Conservation (phyloP, 805 yeast species). For the Cyberlindnera japonica region DNA sequence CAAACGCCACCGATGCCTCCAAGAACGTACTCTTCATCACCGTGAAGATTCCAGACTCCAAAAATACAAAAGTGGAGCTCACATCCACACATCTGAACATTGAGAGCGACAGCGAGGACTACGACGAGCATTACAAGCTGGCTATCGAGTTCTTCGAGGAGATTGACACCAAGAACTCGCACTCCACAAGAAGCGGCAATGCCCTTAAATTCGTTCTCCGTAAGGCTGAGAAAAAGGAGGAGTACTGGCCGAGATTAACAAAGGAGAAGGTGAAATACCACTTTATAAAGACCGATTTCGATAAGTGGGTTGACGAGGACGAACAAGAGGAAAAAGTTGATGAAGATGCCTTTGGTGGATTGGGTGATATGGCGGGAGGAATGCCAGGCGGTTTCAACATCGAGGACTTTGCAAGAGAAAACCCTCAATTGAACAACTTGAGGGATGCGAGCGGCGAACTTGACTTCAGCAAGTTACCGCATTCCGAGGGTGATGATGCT, state of each 20-base stretch:
- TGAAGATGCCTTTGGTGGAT: constrained; percentile 25
- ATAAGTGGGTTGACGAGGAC: constrained; percentile 98
- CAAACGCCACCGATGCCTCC: constrained; percentile 62
- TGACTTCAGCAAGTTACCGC: constrained; percentile 29
- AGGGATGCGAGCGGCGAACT: constrained; percentile 23
- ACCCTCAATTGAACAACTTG: constrained; percentile 18
- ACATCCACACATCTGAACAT: constrained; percentile 53
- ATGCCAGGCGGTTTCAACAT: constrained; percentile 21
- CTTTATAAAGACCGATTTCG: constrained; percentile 89
- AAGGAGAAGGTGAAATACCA: constrained; percentile 79
- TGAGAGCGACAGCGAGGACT: constrained; percentile 45
- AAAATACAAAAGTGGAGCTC: constrained; percentile 56
- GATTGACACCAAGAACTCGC: constrained; percentile 63
- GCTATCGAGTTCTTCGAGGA: constrained; percentile 73
- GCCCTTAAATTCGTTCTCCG: constrained; percentile 60
- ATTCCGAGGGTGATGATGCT: constrained; percentile 7
- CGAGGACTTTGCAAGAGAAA: constrained; percentile 13
- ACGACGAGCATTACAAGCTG: constrained; percentile 49
- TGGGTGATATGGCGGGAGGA: constrained; percentile 13
- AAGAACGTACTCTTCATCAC: constrained; percentile 79
- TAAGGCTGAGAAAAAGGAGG: constrained; percentile 64
- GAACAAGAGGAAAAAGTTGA: constrained; percentile 60
- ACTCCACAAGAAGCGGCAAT: constrained; percentile 50
- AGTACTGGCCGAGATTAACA: constrained; percentile 94
- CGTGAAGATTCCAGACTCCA: constrained; percentile 67